Percentiles rank a stretch among this genome's conserved stretches.
Conservation (phyloP, 225 moss, liverwort and hornwort genomes). For the Straminergon stramineum region DNA sequence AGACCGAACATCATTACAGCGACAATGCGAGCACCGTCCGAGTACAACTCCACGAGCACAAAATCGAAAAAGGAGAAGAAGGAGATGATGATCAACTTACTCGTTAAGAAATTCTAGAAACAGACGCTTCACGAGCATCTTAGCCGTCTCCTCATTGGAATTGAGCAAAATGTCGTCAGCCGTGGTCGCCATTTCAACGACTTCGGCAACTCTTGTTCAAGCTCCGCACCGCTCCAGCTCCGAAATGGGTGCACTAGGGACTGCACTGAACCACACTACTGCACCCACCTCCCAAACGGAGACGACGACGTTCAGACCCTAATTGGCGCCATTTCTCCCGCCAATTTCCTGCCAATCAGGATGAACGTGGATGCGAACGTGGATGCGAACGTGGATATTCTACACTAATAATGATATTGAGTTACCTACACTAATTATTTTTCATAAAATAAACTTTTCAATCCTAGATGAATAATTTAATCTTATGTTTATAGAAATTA, state of each 20-base stretch:
- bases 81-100: constrained; percentile 8
- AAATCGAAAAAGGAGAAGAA: neutral
- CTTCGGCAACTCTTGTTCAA: neutral
- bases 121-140: constrained; percentile 29
- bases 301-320: neutral
- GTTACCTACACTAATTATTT: neutral
- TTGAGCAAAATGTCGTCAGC: constrained; percentile 42
- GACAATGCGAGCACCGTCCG: neutral
- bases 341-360: neutral
- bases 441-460: too few relatives aligned
- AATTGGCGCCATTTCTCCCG: constrained; percentile 37
- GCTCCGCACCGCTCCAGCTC: neutral
- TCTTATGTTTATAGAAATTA: too few relatives aligned
- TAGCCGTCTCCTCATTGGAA: constrained; percentile 42
- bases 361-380: neutral
- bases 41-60: neutral
- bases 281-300: neutral
- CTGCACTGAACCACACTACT: neutral
- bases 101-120: constrained; percentile 51
- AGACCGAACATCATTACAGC: neutral
- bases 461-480: neutral
- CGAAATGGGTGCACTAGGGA: neutral
- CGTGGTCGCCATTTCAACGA: constrained; percentile 16
- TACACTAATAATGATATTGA: neutral
- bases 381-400: neutral